Conservation (phyloP, 208 protist species). For the Spongospora subterranea region DNA sequence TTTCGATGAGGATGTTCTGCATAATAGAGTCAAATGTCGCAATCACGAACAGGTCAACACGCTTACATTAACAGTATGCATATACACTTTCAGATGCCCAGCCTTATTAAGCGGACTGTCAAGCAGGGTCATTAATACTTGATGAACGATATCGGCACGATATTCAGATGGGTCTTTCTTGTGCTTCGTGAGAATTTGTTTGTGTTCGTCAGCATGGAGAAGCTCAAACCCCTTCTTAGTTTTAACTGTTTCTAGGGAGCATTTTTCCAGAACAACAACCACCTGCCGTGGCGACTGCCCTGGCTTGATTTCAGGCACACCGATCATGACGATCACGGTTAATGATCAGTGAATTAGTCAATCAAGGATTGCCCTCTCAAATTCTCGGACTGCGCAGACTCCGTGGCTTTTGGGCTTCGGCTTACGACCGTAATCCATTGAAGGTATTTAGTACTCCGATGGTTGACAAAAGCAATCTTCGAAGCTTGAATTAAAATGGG, state of each 20-base stretch:
- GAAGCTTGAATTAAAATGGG: too few relatives aligned
- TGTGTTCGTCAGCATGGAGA: conserved; percentile 55
- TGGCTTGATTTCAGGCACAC: not conserved
- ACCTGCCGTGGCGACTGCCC: not conserved
- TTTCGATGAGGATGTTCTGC: conserved; percentile 71
- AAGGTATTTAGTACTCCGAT: too few relatives aligned
- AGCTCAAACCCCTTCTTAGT: conserved; percentile 59
- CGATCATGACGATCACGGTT: too few relatives aligned
- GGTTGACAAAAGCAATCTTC: too few relatives aligned
- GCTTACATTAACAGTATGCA: conserved; percentile 58
- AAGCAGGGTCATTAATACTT: conserved; percentile 59
- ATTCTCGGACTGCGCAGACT: too few relatives aligned
- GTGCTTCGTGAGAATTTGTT: conserved; percentile 26
- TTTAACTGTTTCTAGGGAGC: conserved; percentile 56
- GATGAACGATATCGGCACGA: conserved; percentile 62
- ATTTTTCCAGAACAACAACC: conserved; percentile 57
- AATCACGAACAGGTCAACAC: not conserved
- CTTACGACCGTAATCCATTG: too few relatives aligned
- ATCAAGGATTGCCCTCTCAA: too few relatives aligned
- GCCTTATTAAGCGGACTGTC: conserved; percentile 62
- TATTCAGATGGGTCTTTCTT: conserved; percentile 61
- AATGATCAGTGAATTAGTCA: too few relatives aligned
- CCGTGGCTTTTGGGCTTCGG: too few relatives aligned
- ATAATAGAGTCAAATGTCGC: not conserved
- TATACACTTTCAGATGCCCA: conserved; percentile 60